These are phyloP conservation scores for Phytopythium cucurbitacearum DNA, from an alignment of 352 stramenopile species.

Conservation along the genomic window DNA sequence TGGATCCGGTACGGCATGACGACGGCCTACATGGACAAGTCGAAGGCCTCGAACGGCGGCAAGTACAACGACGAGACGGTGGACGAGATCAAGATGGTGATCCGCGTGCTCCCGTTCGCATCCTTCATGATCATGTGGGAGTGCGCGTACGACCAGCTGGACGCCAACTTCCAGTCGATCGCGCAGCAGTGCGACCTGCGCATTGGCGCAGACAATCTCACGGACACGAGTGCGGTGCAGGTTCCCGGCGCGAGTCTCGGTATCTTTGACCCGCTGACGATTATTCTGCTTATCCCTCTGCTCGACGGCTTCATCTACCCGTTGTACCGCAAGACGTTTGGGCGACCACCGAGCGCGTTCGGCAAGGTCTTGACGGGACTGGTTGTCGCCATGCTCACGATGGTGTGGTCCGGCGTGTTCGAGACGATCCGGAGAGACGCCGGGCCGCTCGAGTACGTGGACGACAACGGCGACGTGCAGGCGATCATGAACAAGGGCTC, in stretches of 20 bases:
- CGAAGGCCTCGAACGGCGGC: slow-evolving; percentile 74
- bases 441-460: slow-evolving; percentile 31
- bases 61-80: slow-evolving; percentile 80
- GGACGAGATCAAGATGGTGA: slow-evolving; percentile 84
- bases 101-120: slow-evolving; percentile 80
- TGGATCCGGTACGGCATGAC: slow-evolving; percentile 83
- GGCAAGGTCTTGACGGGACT: slow-evolving; percentile 78
- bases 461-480: slow-evolving; percentile 13
- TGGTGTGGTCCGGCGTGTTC: slow-evolving; percentile 84
- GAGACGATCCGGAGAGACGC: slow-evolving; percentile 65
- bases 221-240: slow-evolving; percentile 34
- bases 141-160: slow-evolving; percentile 81
- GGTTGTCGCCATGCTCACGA: slow-evolving; percentile 71
- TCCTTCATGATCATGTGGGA: slow-evolving; percentile 90
- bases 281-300: slow-evolving; percentile 74
- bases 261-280: slow-evolving; percentile 85
- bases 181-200: slow-evolving; percentile 81
- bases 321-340: slow-evolving; percentile 45
- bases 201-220: slow-evolving; percentile 24
- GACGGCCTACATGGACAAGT: slow-evolving; percentile 82
- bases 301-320: slow-evolving; percentile 77
- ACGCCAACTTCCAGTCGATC: slow-evolving; percentile 87
- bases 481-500: slow-evolving; percentile 55
- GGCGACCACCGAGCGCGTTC: slow-evolving; percentile 61
- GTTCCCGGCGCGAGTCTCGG: slow-evolving; percentile 73